phyloP scores from a whole-genome alignment of 257 asterid species.

The Rauvolfia tetraphylla region DNA sequence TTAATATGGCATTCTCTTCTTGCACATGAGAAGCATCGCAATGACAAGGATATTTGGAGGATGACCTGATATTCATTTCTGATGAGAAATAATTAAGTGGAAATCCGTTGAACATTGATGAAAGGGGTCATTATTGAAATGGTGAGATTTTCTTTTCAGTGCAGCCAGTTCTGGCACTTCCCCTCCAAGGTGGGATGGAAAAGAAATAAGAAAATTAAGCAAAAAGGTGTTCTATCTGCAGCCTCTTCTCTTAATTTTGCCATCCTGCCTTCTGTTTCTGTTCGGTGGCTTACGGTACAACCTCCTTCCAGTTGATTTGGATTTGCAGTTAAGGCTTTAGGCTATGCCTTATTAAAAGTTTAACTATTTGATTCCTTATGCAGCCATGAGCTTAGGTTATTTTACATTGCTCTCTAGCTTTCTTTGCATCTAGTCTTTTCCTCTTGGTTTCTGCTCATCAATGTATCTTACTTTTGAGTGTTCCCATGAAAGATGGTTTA shows the following conservation, averaged over 20 bases:
- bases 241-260: not conserved
- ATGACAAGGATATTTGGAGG: not conserved
- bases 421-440: not conserved
- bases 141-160: not conserved
- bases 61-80: not conserved
- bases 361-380: not conserved
- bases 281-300: not conserved
- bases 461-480: not conserved
- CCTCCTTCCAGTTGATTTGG: not conserved
- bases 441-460: constrained; percentile 7
- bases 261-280: not conserved
- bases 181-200: not conserved
- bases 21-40: too few species aligned
- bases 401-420: not conserved
- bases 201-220: not conserved
- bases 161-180: not conserved
- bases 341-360: not conserved
- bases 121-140: not conserved
- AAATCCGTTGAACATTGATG: not conserved
- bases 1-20: too few species aligned
- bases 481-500: constrained; percentile 14
- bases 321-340: not conserved
- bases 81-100: not conserved
- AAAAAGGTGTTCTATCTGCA: not conserved
- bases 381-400: not conserved